Evolutionary conservation across 2,329 filamentous ascomycete species (phyloP), one percentile per base, ranked within the genome.

Genomic region (Venturia pyrina): DNA sequence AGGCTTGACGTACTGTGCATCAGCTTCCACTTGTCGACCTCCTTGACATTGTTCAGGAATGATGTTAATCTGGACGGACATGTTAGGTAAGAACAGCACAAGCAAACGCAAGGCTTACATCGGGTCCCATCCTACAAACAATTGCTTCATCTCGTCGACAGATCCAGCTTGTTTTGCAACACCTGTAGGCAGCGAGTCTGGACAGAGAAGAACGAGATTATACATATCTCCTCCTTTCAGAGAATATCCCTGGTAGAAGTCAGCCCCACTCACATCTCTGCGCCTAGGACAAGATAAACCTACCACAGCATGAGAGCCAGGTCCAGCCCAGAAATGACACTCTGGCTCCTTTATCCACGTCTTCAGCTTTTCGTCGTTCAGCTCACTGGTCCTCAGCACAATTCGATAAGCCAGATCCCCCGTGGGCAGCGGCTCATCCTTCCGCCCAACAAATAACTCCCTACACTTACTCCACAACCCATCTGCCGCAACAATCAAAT

Each of bases 1-100:
- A 17, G 28, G 69, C 64, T 13, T 4, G 44, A 60, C 66, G 59
- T 43, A 68, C 69, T 70, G 53, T 84, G 80, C 83, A 89, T 86
- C 43, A 90, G 73, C 71, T 85, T 87, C 88, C 88, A 90, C 73
- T 89, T 90, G 48, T 86, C 82, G 0, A 89, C 85, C 1, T 75
- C 79, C 46, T 83, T 80, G 0, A 89, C 85, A 56, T 81, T 79
- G 3, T 75, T 74, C 15, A 82, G 72, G 60, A 82, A 78, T 19
- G 73, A 71, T 28, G 74, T 80, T 62, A 79, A 70, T 19, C 70
- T 72, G 66, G 10, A 28, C 19, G 28, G 10, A 8, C 32, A 13
- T 57, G 61, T 62, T 24, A 28, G 37, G 2, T 44, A 19, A 44
- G 11, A 66, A 53, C 28, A 64, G 63, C 17, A 72, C 67, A 65